Conservation (phyloP, 2,329 filamentous ascomycete genomes). For the Hyphodiscus sp. region DNA sequence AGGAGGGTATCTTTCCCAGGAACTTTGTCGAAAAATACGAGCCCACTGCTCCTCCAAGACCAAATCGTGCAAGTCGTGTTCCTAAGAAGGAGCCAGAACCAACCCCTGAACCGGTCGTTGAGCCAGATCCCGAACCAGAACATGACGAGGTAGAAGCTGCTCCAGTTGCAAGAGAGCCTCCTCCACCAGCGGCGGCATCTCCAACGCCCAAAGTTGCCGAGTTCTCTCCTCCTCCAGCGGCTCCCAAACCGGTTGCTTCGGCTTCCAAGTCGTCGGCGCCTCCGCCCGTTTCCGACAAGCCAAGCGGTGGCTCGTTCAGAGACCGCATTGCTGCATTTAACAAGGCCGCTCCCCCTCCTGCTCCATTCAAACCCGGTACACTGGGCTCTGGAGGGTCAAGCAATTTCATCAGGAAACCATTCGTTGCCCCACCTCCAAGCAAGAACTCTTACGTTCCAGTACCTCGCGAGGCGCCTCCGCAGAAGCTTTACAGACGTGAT, state of each 20-base stretch:
- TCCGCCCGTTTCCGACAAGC: slow-evolving; percentile 69
- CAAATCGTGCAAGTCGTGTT: slow-evolving; percentile 57
- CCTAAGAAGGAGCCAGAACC: slow-evolving; percentile 49
- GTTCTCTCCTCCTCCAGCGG: slow-evolving; percentile 28
- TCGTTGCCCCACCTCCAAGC: slow-evolving; percentile 90
- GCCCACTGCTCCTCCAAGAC: slow-evolving; percentile 81
- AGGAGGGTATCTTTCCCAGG: slow-evolving; percentile 84
- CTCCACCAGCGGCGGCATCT: slow-evolving; percentile 30
- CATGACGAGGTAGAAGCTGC: slow-evolving; percentile 34
- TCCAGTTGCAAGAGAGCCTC: slow-evolving; percentile 26
- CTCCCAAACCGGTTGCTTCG: slow-evolving; percentile 21
- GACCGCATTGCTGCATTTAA: slow-evolving; percentile 98
- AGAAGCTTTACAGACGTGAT: slow-evolving; percentile 77
- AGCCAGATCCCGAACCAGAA: slow-evolving; percentile 32
- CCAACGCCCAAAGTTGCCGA: slow-evolving; percentile 28
- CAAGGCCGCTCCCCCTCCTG: slow-evolving; percentile 75
- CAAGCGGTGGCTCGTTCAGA: slow-evolving; percentile 70
- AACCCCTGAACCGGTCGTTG: slow-evolving; percentile 30
- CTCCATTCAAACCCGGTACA: slow-evolving; percentile 80
- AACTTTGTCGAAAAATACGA: slow-evolving; percentile 98
- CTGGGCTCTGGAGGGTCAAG: slow-evolving; percentile 50
- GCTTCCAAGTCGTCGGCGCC: slow-evolving; percentile 43
- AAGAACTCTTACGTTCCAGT: slow-evolving; percentile 85
- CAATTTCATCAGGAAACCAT: slow-evolving; percentile 91
- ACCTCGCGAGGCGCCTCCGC: slow-evolving; percentile 59